Base-by-base conservation (phyloP, 116 monocot species). In the Zostera marina region DNA sequence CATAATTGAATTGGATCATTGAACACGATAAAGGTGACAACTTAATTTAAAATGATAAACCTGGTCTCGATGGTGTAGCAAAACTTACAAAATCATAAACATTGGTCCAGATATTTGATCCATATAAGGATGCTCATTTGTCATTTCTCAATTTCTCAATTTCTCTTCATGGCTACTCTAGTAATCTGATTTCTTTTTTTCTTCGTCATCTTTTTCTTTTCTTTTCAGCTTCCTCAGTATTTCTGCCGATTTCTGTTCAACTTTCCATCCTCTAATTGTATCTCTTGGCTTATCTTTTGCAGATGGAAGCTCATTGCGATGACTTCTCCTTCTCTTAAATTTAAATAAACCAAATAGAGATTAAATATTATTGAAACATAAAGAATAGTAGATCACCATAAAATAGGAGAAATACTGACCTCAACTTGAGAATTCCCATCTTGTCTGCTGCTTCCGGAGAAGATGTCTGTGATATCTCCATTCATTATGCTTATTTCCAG, bases 401-500 rank as follows among this genome's bases (percentile, higher is more conserved):
- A n/a, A 47, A 58, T 40, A 32, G 20, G 15, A 58, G 12, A 67
- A 21, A 52, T 6, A 12, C 12, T 5, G 60, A 64, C 67, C 68
- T 51, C 63, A 39, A 38, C 61, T 15, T 41, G 7, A 42, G 22
- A 24, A 40, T 49, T 15, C 21, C 12, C 9, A 11, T 77, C 68
- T 48, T 67, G 64, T 53, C 63, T 73, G 51, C 49, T 53, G 7
- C 42, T 53, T 14, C 55, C 56, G 47, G 64, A 47, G 42, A 54
- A 63, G 51, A 80, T 59, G 52, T 51, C 71, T 1, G 71, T 39
- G 11, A 88, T 55, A 67, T 83, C 83, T 61, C 83, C 80, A 69
- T 71, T 88, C 57, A 60, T 80, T 62, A 83, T 76, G 60, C 76
- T 83, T 26, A 72, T 75, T 69, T 88, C 88, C 52, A 88, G 71